Evolutionary conservation across 148 eudicot species (phyloP).

Genomic region (Polygonum aviculare): DNA sequence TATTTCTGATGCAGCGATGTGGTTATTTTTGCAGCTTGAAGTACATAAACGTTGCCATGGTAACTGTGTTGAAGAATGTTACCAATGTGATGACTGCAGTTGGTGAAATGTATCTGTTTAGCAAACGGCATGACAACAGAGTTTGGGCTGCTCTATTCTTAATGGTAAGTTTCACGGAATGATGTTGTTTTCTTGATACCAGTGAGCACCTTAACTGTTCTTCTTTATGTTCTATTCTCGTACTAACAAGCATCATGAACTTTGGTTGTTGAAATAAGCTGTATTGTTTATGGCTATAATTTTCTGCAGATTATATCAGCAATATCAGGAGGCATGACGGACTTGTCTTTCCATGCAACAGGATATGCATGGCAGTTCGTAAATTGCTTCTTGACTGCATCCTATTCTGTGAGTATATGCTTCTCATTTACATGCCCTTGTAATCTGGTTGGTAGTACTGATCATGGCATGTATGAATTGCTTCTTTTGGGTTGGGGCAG

Average conservation of each 20-base stretch:
- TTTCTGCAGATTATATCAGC: slow-evolving; percentile 87
- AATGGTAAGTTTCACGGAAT: slow-evolving; percentile 50
- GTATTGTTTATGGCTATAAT: slow-evolving; percentile 9
- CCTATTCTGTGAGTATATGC: slow-evolving; percentile 79
- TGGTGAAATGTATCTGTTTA: slow-evolving; percentile 95
- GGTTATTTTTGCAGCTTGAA: slow-evolving; percentile 51
- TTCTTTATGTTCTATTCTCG: too few species aligned
- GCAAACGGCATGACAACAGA: slow-evolving; percentile 81
- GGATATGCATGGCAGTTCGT: slow-evolving; percentile 90
- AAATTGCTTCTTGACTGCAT: slow-evolving; percentile 93
- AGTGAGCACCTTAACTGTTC: too few species aligned
- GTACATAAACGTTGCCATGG: slow-evolving; percentile 53
- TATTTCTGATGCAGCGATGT: neutral
- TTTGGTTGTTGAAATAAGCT: neutral
- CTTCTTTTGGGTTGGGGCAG: slow-evolving; percentile 26
- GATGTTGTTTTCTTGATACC: too few species aligned
- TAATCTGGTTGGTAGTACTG: too few species aligned
- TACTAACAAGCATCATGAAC: too few species aligned
- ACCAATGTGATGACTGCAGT: slow-evolving; percentile 98
- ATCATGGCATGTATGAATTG: too few species aligned
- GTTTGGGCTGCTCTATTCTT: slow-evolving; percentile 94
- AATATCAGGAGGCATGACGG: slow-evolving; percentile 87
- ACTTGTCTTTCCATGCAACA: slow-evolving; percentile 74
- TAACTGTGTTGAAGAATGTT: slow-evolving; percentile 93
- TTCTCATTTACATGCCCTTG: neutral